Conservation (phyloP, 805 yeast genomes). For the Candida lessepsii region DNA sequence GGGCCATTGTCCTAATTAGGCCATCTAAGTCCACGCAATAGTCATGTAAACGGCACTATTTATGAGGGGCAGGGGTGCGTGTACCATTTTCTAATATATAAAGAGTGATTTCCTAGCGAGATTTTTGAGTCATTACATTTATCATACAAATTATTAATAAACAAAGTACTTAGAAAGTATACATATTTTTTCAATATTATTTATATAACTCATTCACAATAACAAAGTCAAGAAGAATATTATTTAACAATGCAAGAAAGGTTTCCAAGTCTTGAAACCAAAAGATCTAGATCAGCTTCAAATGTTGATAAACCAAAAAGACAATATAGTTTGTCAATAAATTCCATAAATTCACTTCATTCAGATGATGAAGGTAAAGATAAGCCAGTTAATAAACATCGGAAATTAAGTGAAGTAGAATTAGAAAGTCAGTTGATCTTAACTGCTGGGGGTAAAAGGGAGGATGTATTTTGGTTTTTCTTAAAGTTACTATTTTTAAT, state of each 20-base stretch:
- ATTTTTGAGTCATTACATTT: no score
- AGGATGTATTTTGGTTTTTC: slow-evolving; percentile 31
- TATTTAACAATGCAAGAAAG: slow-evolving; percentile 3
- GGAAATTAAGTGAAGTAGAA: slow-evolving; percentile 30
- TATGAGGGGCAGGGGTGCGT: slow-evolving; percentile 4
- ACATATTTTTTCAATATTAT: no score
- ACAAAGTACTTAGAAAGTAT: no score
- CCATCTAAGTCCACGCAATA: no score
- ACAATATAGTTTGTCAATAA: slow-evolving; percentile 13
- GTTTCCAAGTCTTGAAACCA: slow-evolving; percentile 9
- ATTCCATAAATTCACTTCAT: slow-evolving; percentile 13
- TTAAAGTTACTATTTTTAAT: slow-evolving; percentile 29
- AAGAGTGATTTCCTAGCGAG: not conserved
- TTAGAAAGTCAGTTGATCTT: slow-evolving; percentile 37
- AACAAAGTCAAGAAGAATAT: not conserved
- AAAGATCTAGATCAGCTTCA: slow-evolving; percentile 15
- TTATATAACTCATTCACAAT: not conserved
- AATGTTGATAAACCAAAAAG: slow-evolving; percentile 12
- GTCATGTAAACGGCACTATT: slow-evolving; percentile 3
- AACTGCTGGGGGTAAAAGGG: slow-evolving; percentile 39
- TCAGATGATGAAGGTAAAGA: slow-evolving; percentile 11
- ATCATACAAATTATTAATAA: no score
- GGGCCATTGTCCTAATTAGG: no score
- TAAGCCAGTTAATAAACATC: slow-evolving; percentile 19
- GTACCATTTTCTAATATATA: slow-evolving; percentile 3